A percentile compares a stretch with the other conserved stretches of the same genome.
Conservation (phyloP, 139 green algal genomes). For the Chlorella sp. region DNA sequence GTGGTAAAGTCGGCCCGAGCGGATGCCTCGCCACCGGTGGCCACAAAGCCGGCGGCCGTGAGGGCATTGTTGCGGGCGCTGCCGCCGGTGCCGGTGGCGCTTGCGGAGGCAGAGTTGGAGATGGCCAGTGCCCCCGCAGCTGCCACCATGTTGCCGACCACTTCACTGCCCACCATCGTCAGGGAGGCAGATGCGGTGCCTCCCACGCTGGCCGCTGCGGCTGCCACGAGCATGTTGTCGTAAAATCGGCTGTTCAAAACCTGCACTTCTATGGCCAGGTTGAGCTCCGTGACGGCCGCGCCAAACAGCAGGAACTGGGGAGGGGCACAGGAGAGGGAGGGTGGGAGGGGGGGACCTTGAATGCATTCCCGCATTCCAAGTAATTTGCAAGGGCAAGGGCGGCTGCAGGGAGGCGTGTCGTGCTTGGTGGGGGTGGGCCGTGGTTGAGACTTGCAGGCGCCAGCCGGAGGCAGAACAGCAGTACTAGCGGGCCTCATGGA, state of each 20-base stretch:
- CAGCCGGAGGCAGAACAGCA: too few relatives aligned
- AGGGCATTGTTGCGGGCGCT: neutral
- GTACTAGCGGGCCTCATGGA: too few relatives aligned
- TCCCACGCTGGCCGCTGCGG: neutral
- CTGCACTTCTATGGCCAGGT: neutral
- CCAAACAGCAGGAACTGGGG: neutral
- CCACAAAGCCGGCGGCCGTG: neutral
- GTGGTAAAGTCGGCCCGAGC: neutral
- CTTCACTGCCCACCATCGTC: neutral
- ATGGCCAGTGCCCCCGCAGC: neutral
- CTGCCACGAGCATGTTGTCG: neutral
- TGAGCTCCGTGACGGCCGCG: neutral
- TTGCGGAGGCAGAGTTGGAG: neutral
- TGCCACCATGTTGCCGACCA: slow-evolving; percentile 6
- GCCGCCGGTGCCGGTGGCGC: neutral
- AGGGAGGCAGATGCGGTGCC: neutral
- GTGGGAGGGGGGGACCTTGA: too few relatives aligned
- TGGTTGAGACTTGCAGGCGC: too few relatives aligned
- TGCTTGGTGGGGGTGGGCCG: too few relatives aligned
- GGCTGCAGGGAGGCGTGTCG: too few relatives aligned
- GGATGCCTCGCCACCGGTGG: neutral
- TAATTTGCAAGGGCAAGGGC: too few relatives aligned
- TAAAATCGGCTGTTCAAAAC: neutral
- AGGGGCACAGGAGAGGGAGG: neutral
- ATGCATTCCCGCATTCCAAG: too few relatives aligned